phyloP scores from a whole-genome alignment of 441 rosid species.

The Hypseocharis bilobata region DNA sequence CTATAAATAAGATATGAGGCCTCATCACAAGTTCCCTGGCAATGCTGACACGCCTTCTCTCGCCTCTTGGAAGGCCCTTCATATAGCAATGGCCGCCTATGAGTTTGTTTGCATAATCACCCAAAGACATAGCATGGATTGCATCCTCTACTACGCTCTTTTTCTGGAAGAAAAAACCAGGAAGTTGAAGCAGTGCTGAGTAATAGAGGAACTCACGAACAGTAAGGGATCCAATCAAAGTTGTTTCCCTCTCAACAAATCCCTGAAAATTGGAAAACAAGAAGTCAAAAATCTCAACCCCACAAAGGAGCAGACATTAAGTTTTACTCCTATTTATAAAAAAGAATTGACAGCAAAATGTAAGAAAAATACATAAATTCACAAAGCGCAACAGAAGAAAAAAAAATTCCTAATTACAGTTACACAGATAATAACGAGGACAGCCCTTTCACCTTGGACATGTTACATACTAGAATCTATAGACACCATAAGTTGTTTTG shows the following conservation, averaged over 20 bases:
- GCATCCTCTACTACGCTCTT: constrained; percentile 93
- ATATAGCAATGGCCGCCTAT: constrained; percentile 94
- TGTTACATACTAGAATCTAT: constrained; percentile 1
- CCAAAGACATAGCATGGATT: constrained; percentile 85
- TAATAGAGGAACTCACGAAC: constrained; percentile 85
- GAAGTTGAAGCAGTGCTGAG: constrained; percentile 92
- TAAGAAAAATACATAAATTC: neutral
- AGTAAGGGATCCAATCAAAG: constrained; percentile 80
- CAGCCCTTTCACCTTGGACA: neutral
- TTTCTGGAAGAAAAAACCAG: constrained; percentile 85
- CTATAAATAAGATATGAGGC: constrained; percentile 79
- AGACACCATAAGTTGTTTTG: neutral
- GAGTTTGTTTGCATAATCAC: constrained; percentile 81
- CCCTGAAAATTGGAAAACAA: constrained; percentile 46
- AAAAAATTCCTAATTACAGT: neutral
- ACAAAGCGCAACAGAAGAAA: neutral
- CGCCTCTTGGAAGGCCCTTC: constrained; percentile 84
- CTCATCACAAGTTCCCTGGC: constrained; percentile 98
- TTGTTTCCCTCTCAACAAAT: constrained; percentile 80
- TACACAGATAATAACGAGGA: neutral
- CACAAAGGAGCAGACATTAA: neutral
- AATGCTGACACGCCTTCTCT: constrained; percentile 90
- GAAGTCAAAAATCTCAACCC: constrained; percentile 6
- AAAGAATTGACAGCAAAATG: neutral
- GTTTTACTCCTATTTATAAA: too few relatives aligned